phyloP scores from a whole-genome alignment of 352 stramenopile species.

The Phytophthora sansomeana region DNA sequence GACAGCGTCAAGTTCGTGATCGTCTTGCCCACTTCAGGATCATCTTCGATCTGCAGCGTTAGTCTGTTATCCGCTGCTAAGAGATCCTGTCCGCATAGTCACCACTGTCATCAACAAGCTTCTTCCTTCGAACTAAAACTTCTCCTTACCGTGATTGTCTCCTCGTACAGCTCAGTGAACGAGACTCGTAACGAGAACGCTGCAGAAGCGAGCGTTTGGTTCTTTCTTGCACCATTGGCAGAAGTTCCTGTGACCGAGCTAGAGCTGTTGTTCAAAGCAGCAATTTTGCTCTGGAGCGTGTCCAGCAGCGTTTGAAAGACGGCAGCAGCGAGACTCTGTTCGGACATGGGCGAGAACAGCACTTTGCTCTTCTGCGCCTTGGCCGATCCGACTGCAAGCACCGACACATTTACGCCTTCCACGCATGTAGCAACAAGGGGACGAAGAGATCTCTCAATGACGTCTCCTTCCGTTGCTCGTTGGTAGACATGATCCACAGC shows the following conservation, averaged over 20 bases:
- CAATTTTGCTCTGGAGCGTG: conserved; percentile 40
- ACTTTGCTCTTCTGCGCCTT: conserved; percentile 45
- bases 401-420: conserved; percentile 61
- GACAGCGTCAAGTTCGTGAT: conserved; percentile 45
- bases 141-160: conserved; percentile 48
- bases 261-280: conserved; percentile 17
- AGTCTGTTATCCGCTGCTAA: conserved; percentile 15
- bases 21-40: conserved; percentile 26
- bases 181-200: conserved; percentile 50
- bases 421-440: conserved; percentile 49
- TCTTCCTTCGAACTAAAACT: not conserved
- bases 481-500: conserved; percentile 56
- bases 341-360: conserved; percentile 44
- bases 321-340: conserved; percentile 38
- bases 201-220: conserved; percentile 11
- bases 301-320: conserved; percentile 48
- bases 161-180: conserved; percentile 66
- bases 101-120: not conserved
- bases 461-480: conserved; percentile 42
- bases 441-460: conserved; percentile 56
- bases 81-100: conserved; percentile 33
- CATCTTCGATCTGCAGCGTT: conserved; percentile 24
- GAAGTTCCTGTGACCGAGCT: not conserved
- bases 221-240: conserved; percentile 11
- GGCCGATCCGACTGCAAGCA: conserved; percentile 53